Evolutionary conservation across 1,284 basidiomycete genomes (phyloP).

Genomic region (Naganishia albida): DNA sequence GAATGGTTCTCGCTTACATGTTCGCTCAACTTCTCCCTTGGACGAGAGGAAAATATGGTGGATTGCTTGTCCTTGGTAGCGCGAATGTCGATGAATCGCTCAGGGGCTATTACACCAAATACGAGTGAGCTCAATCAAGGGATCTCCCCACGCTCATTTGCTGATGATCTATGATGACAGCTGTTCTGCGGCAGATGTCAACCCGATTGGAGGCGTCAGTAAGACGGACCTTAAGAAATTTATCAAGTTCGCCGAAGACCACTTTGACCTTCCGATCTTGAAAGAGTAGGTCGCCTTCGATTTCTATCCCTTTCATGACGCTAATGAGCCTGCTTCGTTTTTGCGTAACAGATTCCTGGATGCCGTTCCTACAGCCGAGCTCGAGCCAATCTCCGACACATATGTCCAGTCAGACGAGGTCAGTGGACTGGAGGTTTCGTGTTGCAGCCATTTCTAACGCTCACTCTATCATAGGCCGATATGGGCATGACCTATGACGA

Average conservation of each 20-base stretch:
- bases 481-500: conserved; percentile 99
- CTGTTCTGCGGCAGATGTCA: conserved; percentile 76
- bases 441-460: neutral
- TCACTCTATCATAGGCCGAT: conserved; percentile 65
- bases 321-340: no score
- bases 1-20: conserved; percentile 96
- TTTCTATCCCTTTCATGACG: no score
- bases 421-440: conserved; percentile 16
- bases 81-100: conserved; percentile 98
- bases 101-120: conserved; percentile 96
- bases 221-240: conserved; percentile 97
- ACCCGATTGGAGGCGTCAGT: conserved; percentile 96
- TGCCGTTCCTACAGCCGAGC: conserved; percentile 90
- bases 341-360: conserved; percentile 70
- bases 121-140: conserved; percentile 64
- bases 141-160: no score
- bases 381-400: conserved; percentile 90
- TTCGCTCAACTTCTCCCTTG: conserved; percentile 96
- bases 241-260: conserved; percentile 76
- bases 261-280: conserved; percentile 83
- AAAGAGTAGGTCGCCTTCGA: conserved; percentile 59
- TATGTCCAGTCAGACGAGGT: conserved; percentile 97
- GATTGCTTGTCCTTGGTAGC: conserved; percentile 88
- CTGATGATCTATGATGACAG: conserved; percentile 53
- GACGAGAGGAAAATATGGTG: conserved; percentile 80